Conservation (phyloP, 2,329 filamentous ascomycete genomes). For the Claviceps humidiphila region DNA sequence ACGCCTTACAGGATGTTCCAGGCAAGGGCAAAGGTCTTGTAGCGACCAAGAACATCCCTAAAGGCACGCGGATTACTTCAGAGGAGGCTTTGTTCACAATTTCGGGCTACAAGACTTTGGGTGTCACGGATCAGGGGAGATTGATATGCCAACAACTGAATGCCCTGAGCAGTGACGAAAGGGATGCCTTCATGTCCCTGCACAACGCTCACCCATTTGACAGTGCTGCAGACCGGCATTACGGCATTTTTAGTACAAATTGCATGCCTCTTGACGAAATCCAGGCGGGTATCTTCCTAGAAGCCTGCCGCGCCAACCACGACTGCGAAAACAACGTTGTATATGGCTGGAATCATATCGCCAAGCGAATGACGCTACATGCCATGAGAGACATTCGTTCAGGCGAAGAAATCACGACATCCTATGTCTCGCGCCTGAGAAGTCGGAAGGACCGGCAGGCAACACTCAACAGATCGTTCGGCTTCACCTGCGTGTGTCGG, state of each 20-base stretch:
- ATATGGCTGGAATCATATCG: background rate
- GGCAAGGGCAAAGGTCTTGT: too few relatives aligned
- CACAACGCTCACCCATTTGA: background rate
- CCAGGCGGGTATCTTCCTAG: background rate
- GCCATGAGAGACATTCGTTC: background rate
- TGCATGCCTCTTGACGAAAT: background rate
- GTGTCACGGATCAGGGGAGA: too few relatives aligned
- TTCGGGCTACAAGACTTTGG: too few relatives aligned
- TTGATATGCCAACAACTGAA: background rate
- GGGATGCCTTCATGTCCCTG: background rate
- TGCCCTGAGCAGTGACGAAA: background rate
- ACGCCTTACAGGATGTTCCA: too few relatives aligned
- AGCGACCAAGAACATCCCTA: too few relatives aligned
- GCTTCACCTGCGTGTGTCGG: background rate
- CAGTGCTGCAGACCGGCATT: background rate
- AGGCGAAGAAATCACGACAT: background rate
- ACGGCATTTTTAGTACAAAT: background rate
- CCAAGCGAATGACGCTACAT: background rate
- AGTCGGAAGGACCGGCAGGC: background rate
- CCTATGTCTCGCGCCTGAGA: background rate
- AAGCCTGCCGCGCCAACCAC: background rate
- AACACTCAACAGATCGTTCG: background rate
- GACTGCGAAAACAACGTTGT: background rate
- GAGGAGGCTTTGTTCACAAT: too few relatives aligned
- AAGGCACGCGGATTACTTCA: too few relatives aligned